phyloP scores from a whole-genome alignment of 306 rosid genomes.

The Adenanthera pavonina region DNA sequence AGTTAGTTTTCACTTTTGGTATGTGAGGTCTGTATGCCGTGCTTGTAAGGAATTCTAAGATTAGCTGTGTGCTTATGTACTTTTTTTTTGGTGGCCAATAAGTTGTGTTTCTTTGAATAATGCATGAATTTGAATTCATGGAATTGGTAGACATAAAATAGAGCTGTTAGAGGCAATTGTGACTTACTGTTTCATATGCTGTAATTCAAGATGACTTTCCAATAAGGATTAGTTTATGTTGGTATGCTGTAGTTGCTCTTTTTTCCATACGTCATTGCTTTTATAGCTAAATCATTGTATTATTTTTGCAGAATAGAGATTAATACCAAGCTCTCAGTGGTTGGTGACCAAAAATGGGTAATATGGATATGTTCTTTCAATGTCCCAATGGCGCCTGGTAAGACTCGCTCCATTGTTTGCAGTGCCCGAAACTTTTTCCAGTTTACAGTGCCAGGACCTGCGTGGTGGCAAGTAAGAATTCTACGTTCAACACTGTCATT shows the following conservation, averaged over 20 bases:
- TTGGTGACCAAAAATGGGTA: conserved; percentile 91
- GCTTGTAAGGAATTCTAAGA: conserved; percentile 17
- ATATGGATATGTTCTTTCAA: conserved; percentile 97
- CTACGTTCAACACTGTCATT: neutral
- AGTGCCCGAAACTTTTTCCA: conserved; percentile 97
- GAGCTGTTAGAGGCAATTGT: neutral
- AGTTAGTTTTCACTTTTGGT: neutral
- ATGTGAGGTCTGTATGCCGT: conserved; percentile 9
- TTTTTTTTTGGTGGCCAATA: too few species aligned
- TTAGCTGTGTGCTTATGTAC: neutral
- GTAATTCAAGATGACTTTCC: conserved; percentile 27
- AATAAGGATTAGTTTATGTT: neutral
- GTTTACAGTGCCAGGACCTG: conserved; percentile 85
- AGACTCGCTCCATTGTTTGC: conserved; percentile 95
- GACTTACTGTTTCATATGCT: neutral
- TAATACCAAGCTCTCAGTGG: conserved; percentile 76
- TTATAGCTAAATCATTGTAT: conserved; percentile 16
- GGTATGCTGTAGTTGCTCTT: conserved; percentile 4
- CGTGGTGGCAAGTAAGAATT: conserved; percentile 95
- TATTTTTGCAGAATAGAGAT: conserved; percentile 73
- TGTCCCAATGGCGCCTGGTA: conserved; percentile 96
- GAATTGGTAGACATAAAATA: conserved; percentile 2
- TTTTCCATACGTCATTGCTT: conserved; percentile 18
- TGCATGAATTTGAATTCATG: conserved; percentile 18
- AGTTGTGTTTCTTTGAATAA: neutral